phyloP scores from a whole-genome alignment of 805 yeast species.

The Wickerhamiella dianesei region DNA sequence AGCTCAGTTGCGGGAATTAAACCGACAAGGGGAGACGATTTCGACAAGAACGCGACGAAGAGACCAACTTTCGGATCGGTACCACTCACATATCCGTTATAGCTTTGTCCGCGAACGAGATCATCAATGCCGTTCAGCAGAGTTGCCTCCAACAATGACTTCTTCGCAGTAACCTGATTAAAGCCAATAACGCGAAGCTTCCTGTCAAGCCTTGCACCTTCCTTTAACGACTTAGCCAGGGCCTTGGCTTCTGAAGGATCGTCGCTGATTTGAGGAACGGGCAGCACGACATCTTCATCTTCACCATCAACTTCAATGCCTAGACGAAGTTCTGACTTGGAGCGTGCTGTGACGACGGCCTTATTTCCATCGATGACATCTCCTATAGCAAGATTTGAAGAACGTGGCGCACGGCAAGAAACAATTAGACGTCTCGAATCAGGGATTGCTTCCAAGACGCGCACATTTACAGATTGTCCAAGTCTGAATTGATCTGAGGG shows the following conservation, averaged over 20 bases:
- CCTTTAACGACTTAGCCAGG: slow-evolving; percentile 54
- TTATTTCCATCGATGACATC: neutral
- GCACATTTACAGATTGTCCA: slow-evolving; percentile 74
- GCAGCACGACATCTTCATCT: slow-evolving; percentile 54
- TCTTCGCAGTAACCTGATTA: slow-evolving; percentile 50
- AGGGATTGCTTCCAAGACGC: slow-evolving; percentile 44
- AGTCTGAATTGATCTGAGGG: slow-evolving; percentile 66
- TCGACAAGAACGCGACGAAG: slow-evolving; percentile 66
- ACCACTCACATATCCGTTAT: slow-evolving; percentile 67
- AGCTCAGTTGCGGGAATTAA: slow-evolving; percentile 51
- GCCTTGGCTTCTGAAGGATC: slow-evolving; percentile 66
- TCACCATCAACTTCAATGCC: slow-evolving; percentile 33
- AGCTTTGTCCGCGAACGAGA: slow-evolving; percentile 34
- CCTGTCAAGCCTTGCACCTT: slow-evolving; percentile 38
- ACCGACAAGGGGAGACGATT: slow-evolving; percentile 47
- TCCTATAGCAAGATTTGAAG: slow-evolving; percentile 2
- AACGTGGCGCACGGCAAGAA: slow-evolving; percentile 38
- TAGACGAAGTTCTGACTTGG: slow-evolving; percentile 57
- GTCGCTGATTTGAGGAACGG: slow-evolving; percentile 32
- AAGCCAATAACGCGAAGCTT: slow-evolving; percentile 50
- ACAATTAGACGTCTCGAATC: slow-evolving; percentile 47
- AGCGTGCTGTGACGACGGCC: slow-evolving; percentile 49
- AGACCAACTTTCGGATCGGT: slow-evolving; percentile 60
- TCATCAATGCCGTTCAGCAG: slow-evolving; percentile 54
- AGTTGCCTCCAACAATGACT: slow-evolving; percentile 46